Evolutionary conservation across 2,329 filamentous ascomycete species (phyloP).

Genomic region (Blastomyces parvus): DNA sequence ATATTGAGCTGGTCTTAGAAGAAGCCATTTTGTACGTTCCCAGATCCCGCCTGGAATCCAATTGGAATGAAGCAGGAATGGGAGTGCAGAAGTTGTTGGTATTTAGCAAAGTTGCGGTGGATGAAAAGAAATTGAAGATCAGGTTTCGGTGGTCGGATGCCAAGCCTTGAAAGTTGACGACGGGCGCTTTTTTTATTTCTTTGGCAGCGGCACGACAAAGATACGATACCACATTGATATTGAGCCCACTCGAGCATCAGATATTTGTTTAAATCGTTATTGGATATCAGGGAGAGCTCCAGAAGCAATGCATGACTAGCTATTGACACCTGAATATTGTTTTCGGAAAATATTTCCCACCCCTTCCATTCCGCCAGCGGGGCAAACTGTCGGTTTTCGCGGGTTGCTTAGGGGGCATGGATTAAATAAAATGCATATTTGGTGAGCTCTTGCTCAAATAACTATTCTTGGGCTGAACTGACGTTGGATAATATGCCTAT

Average conservation of each 20-base stretch:
- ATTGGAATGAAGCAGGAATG: too few species aligned
- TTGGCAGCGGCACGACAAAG: not conserved
- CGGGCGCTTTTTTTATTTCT: not conserved
- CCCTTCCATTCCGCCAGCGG: not conserved
- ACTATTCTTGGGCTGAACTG: not conserved
- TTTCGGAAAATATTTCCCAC: not conserved
- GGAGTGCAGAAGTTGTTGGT: too few species aligned
- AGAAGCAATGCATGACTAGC: not conserved
- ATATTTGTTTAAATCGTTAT: not conserved
- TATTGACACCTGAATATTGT: not conserved
- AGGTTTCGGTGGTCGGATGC: not conserved
- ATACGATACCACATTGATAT: not conserved
- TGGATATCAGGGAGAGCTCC: not conserved
- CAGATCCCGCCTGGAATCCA: not conserved
- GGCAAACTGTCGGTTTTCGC: not conserved
- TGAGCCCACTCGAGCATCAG: not conserved
- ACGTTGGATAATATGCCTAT: not conserved
- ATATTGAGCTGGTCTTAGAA: not conserved
- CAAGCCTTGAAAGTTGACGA: not conserved
- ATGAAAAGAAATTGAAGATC: not conserved
- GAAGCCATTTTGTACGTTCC: constrained; percentile 4
- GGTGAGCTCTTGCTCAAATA: constrained; percentile 1
- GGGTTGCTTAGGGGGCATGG: not conserved
- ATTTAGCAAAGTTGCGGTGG: not conserved
- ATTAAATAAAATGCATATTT: constrained; percentile 13